phyloP scores from a whole-genome alignment of 495 filamentous ascomycete genomes.

The Lasiosphaeris hirsuta region DNA sequence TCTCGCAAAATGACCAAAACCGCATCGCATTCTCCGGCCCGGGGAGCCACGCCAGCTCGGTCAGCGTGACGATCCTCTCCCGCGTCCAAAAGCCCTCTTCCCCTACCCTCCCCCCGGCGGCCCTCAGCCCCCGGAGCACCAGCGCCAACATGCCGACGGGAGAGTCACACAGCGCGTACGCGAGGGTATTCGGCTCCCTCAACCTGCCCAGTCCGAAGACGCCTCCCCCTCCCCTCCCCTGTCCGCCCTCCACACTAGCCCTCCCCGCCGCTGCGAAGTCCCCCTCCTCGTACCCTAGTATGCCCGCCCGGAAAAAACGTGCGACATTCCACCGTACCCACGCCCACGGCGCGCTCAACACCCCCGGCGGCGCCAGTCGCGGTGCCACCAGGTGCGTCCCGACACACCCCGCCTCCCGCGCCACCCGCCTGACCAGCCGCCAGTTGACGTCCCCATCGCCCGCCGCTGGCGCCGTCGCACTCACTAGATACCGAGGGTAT shows the following conservation, averaged over 20 bases:
- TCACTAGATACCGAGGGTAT: slow-evolving; percentile 61
- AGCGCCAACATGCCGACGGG: slow-evolving; percentile 49
- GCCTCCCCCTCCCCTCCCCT: slow-evolving; percentile 1
- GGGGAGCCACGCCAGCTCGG: slow-evolving; percentile 47
- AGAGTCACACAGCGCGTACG: slow-evolving; percentile 53
- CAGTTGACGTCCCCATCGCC: slow-evolving; percentile 45
- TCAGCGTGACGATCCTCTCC: slow-evolving; percentile 43
- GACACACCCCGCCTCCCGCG: slow-evolving; percentile 50
- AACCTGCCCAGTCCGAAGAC: slow-evolving; percentile 21
- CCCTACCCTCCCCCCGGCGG: slow-evolving; percentile 17
- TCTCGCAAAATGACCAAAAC: slow-evolving; percentile 42
- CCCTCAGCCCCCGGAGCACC: slow-evolving; percentile 38
- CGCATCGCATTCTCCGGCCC: slow-evolving; percentile 46
- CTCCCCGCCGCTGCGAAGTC: slow-evolving; percentile 31
- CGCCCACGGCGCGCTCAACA: slow-evolving; percentile 29
- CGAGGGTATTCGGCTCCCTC: slow-evolving; percentile 45
- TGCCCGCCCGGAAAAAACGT: slow-evolving; percentile 34
- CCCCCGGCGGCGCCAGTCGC: slow-evolving; percentile 30
- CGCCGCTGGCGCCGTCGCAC: slow-evolving; percentile 33
- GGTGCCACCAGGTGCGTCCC: slow-evolving; percentile 62
- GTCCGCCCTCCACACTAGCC: not conserved
- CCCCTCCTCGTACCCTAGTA: slow-evolving; percentile 38
- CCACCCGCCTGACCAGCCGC: slow-evolving; percentile 55
- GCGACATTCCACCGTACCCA: slow-evolving; percentile 46
- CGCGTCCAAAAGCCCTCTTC: slow-evolving; percentile 30